A percentile compares a stretch with the other conserved stretches of the same genome.
Conservation (phyloP, 2,329 filamentous ascomycete species). For the Dendrostoma leiphaemia region DNA sequence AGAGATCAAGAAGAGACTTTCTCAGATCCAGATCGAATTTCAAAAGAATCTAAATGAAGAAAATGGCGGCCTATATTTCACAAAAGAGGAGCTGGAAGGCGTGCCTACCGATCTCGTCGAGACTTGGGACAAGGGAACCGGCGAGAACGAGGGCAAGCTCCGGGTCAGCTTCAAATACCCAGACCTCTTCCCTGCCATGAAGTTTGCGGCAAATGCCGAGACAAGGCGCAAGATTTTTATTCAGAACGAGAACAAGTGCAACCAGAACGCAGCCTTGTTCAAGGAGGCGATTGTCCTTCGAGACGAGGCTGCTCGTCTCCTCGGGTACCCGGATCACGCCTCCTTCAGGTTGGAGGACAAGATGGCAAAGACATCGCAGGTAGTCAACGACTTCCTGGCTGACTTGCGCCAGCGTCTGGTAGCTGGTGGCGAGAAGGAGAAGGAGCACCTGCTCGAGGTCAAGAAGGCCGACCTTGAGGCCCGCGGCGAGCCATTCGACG, state of each 20-base stretch:
- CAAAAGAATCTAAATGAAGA: conserved; percentile 83
- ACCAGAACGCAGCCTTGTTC: conserved; percentile 71
- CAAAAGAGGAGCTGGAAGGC: conserved; percentile 68
- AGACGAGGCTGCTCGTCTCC: conserved; percentile 73
- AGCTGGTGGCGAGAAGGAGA: conserved; percentile 69
- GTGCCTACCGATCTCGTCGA: conserved; percentile 69
- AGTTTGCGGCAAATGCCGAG: conserved; percentile 71
- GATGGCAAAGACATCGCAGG: conserved; percentile 77
- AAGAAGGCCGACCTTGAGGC: conserved; percentile 69
- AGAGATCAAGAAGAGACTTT: conserved; percentile 79
- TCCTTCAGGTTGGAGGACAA: conserved; percentile 76
- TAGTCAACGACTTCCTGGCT: conserved; percentile 69
- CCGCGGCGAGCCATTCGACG: conserved; percentile 58
- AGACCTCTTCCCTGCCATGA: conserved; percentile 73
- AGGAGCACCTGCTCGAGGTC: conserved; percentile 65
- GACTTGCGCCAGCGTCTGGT: conserved; percentile 67
- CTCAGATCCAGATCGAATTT: conserved; percentile 70
- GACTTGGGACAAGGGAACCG: conserved; percentile 68
- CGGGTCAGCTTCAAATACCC: conserved; percentile 82
- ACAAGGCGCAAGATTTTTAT: conserved; percentile 69
- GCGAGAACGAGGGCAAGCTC: conserved; percentile 68
- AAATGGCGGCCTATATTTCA: conserved; percentile 78
- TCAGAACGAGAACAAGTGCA: conserved; percentile 79
- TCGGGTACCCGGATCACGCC: conserved; percentile 77
- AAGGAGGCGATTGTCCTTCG: conserved; percentile 71